A percentile compares a stretch with the other conserved stretches of the same genome.
phyloP scores from a whole-genome alignment of 1,284 basidiomycete species.

The Ustilago bromivora region DNA sequence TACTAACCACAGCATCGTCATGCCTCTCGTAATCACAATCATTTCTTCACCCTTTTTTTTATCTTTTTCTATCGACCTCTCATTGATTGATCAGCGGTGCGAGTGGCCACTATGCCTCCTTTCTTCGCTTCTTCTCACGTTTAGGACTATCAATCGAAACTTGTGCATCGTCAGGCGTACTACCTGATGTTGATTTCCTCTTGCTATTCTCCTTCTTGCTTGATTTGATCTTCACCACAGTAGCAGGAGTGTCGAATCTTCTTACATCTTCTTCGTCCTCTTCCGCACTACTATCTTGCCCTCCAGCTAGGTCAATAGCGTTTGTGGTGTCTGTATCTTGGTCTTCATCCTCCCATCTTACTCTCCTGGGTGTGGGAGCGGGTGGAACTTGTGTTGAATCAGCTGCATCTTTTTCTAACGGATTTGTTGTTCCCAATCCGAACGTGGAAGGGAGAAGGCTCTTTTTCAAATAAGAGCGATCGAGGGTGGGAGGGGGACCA shows the following conservation, averaged over 20 bases:
- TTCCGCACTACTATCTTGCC: not conserved
- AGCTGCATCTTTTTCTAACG: not conserved
- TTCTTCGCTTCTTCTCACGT: conserved; percentile 44
- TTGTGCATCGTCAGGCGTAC: not conserved
- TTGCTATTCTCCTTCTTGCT: conserved; percentile 14
- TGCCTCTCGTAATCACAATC: conserved; percentile 2
- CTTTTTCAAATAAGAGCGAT: conserved; percentile 44
- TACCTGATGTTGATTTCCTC: conserved; percentile 20
- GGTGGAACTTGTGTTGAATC: not conserved
- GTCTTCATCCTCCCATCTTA: conserved; percentile 45
- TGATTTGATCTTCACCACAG: conserved; percentile 19
- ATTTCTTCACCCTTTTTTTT: not conserved
- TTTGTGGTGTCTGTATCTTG: conserved; percentile 9
- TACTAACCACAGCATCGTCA: not conserved
- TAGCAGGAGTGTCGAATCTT: conserved; percentile 13
- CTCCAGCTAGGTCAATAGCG: not conserved
- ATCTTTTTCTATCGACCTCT: too few species aligned
- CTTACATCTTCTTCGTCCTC: conserved; percentile 16
- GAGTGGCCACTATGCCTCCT: conserved; percentile 12
- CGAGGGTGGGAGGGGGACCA: conserved; percentile 54
- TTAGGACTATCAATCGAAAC: not conserved
- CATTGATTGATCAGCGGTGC: not conserved
- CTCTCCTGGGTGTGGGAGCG: conserved; percentile 26
- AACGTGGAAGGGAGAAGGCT: conserved; percentile 40
- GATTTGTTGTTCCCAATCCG: conserved; percentile 16